Conservation (phyloP, 148 eudicot genomes). For the Mesembryanthemum crystallinum region DNA sequence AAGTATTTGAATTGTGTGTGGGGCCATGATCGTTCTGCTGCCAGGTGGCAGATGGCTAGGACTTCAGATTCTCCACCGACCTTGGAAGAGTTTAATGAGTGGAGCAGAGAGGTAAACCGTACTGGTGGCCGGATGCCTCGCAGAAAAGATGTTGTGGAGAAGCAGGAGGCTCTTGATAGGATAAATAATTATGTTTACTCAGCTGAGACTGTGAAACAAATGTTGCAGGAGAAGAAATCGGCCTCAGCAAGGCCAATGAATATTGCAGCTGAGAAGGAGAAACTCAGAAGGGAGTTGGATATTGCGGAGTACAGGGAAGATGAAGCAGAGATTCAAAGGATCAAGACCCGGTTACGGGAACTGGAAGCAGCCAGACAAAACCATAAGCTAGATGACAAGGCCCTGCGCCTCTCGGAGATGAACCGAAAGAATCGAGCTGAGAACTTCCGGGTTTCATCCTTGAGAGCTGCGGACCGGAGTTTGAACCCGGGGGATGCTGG, state of each 20-base stretch:
- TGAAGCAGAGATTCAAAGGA: slow-evolving; percentile 58
- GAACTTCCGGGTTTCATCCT: slow-evolving; percentile 74
- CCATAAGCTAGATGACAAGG: slow-evolving; percentile 57
- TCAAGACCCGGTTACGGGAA: slow-evolving; percentile 59
- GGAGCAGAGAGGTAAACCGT: slow-evolving; percentile 76
- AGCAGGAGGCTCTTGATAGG: slow-evolving; percentile 69
- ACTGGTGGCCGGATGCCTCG: slow-evolving; percentile 67
- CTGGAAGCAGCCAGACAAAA: slow-evolving; percentile 56
- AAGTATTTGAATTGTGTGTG: slow-evolving; percentile 78
- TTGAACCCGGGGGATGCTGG: slow-evolving; percentile 90
- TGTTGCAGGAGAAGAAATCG: slow-evolving; percentile 86
- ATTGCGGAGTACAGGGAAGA: slow-evolving; percentile 52
- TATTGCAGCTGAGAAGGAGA: slow-evolving; percentile 88
- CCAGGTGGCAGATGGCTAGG: slow-evolving; percentile 98
- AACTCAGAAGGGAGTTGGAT: slow-evolving; percentile 67
- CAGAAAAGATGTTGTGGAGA: slow-evolving; percentile 58
- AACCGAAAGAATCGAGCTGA: slow-evolving; percentile 75
- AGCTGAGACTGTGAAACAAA: slow-evolving; percentile 86
- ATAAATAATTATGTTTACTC: slow-evolving; percentile 67
- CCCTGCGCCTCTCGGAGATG: slow-evolving; percentile 74
- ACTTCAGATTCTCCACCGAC: slow-evolving; percentile 74
- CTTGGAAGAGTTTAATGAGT: slow-evolving; percentile 72
- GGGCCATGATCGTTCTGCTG: slow-evolving; percentile 89
- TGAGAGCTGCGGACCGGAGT: slow-evolving; percentile 39
- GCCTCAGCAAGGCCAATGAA: slow-evolving; percentile 73